Evolutionary conservation across 208 protist species (phyloP), one percentile per base, ranked within the genome.

Genomic region (Acanthamoeba sp.): DNA sequence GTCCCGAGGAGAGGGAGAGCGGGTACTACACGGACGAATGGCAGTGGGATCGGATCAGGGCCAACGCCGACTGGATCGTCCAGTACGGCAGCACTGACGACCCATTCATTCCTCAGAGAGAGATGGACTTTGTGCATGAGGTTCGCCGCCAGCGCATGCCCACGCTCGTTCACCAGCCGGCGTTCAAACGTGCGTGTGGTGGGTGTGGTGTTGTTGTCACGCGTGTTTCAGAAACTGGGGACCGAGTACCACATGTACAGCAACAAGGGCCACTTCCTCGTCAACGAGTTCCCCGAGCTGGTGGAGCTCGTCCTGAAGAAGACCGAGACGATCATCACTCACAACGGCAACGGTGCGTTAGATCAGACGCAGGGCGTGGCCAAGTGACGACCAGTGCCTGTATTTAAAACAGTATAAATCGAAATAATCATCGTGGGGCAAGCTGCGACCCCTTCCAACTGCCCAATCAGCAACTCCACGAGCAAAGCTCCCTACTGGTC

Each of bases 1-100:
- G 20, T 18, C 27, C 16, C 2, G 29, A 84, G 20, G 73, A 84
- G 42, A 22, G 38, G 10, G 73, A 45, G 18, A 84, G 73, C 73
- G 73, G 73, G 27, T 84, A 84, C 73, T 84, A 84, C 73, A 84
- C 73, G 42, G 73, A 22, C 20, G 73, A 84, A 40, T 84, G 73
- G 73, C 73, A 52, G 73, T 84, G 73, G 73, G 73, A 84, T 18
- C 14, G 24, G 40, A 84, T 84, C 73, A 45, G n/a, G 38, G 18
- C 38, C 73, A 45, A 84, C 42, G 42, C 73, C 40, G 40, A 84
- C 36, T 84, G 73, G 73, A 55, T 84, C 24, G 73, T 84, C 6
- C 73, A 84, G 73, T 84, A 34, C 40, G 73, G 73, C 36, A 84
- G 73, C 22, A 55, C 38, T 3, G 73, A 84, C 27, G 73, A 84